Percentiles rank a stretch among this genome's conserved stretches.
Evolutionary conservation across 2,329 filamentous ascomycete genomes (phyloP).

Genomic region (Trichoderma gracile): DNA sequence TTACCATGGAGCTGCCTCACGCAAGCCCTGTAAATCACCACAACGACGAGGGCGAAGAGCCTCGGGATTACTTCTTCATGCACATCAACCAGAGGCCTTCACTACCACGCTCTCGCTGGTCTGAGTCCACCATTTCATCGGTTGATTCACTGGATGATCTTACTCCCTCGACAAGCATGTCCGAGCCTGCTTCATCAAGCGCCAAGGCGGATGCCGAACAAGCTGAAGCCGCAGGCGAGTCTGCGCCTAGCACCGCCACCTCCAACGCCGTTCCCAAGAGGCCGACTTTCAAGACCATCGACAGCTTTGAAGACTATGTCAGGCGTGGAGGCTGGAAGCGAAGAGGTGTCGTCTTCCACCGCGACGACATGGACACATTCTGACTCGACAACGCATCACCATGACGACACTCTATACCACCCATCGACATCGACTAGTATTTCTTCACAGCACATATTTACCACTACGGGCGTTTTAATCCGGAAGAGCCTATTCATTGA

Average conservation of each 20-base stretch:
- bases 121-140: constrained; percentile 44
- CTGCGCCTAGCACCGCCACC: constrained; percentile 36
- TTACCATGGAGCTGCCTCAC: constrained; percentile 37
- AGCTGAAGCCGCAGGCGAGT: constrained; percentile 31
- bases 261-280: constrained; percentile 36
- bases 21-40: constrained; percentile 33
- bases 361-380: constrained; percentile 33
- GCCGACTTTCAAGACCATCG: constrained; percentile 43
- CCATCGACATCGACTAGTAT: neutral
- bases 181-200: constrained; percentile 18
- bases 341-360: constrained; percentile 44
- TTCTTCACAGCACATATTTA: constrained; percentile 11
- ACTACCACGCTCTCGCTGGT: constrained; percentile 45
- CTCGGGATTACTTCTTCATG: constrained; percentile 40
- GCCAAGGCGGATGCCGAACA: constrained; percentile 32
- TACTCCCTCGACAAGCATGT: constrained; percentile 23
- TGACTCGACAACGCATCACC: neutral
- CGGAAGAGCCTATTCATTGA: neutral
- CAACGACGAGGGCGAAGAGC: constrained; percentile 30
- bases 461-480: constrained; percentile 10
- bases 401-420: neutral
- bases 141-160: constrained; percentile 34
- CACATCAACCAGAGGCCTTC: constrained; percentile 36
- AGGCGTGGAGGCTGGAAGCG: constrained; percentile 49
- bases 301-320: constrained; percentile 45